Evolutionary conservation across 2,329 filamentous ascomycete genomes (phyloP), one percentile per base, ranked within the genome.

Genomic region (Colletotrichum zoysiae): DNA sequence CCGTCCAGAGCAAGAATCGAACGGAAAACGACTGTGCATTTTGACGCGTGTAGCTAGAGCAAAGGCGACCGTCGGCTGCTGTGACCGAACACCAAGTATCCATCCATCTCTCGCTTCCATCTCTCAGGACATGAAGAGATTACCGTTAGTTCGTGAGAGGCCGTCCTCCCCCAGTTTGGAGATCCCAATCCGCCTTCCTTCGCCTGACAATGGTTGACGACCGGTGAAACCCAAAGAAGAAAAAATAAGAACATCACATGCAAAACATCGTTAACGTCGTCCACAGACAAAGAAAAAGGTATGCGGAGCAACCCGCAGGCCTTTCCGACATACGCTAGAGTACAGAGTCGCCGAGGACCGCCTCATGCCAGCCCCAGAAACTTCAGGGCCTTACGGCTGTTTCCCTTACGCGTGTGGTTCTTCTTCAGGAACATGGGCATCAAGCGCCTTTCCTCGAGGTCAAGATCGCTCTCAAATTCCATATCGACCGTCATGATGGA

Each of bases 311-410:
- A 40, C 14, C 23, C 30, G 38, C 30, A 11, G 16, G 65, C 44
- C 38, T 26, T 30, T 50, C 9, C n/a, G 33, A 42, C 30, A 40
- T 23, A 42, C 18, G 23, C 20, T 16, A 61, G 38, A 40, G 26
- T 46, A 61, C 56, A 42, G n/a, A 57, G 33, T 40, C 9, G 2
- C 23, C 14, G 23, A 14, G 16, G 20, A 11, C 38, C 18, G 23
- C 46, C 38, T 76, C 75, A 85, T 14, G 83, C 82, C 56, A 88
- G 77, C 0, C 86, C 86, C 1, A 89, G 80, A 76, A 87, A 88
- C 77, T 86, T 88, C 64, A 88, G 81, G 8, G 87, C 87, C 77
- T 89, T 89, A 9, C 83, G 81, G 61, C 81, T 86, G 68, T 83
- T 85, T 2, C 81, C 82, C 76, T 83, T 84, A 20, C 78, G 79